A percentile compares a stretch with the other conserved stretches of the same genome.
phyloP scores from a whole-genome alignment of 257 asterid genomes.

The Capsicum baccatum region DNA sequence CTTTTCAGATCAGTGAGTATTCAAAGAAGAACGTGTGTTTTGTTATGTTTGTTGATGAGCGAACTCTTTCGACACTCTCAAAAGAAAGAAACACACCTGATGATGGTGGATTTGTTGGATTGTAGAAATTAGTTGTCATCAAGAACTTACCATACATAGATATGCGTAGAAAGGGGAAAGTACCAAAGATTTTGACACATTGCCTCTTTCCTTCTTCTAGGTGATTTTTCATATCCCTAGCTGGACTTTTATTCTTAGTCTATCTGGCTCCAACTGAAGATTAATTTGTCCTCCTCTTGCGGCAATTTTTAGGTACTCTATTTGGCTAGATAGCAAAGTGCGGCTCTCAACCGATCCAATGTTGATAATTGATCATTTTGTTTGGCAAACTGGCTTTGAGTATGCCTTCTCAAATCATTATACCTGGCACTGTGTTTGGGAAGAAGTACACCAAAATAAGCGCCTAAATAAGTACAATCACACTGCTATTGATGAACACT shows the following conservation, averaged over 20 bases:
- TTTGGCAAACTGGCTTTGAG: constrained; percentile 84
- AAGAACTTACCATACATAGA: constrained; percentile 81
- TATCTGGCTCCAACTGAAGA: constrained; percentile 31
- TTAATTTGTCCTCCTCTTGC: constrained; percentile 29
- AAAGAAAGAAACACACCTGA: constrained; percentile 74
- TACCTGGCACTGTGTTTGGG: constrained; percentile 93
- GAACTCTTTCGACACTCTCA: constrained; percentile 71
- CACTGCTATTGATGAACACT: constrained; percentile 83
- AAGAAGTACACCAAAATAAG: constrained; percentile 89
- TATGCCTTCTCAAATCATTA: constrained; percentile 92
- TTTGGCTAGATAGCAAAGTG: constrained; percentile 97
- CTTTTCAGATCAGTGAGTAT: constrained; percentile 79
- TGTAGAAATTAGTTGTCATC: constrained; percentile 80
- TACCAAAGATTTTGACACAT: constrained; percentile 85
- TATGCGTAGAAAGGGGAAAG: constrained; percentile 89
- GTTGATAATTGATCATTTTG: constrained; percentile 76
- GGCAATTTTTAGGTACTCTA: constrained; percentile 67
- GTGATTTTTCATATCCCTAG: constrained; percentile 49
- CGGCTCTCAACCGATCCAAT: constrained; percentile 85
- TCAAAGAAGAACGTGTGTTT: constrained; percentile 85
- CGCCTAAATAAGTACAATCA: constrained; percentile 84
- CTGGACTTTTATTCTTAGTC: constrained; percentile 11
- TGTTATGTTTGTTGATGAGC: constrained; percentile 86
- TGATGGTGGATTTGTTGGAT: constrained; percentile 72
- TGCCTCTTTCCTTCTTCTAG: constrained; percentile 95